Conservation (phyloP, 306 rosid genomes). For the Arachis hypogaea region DNA sequence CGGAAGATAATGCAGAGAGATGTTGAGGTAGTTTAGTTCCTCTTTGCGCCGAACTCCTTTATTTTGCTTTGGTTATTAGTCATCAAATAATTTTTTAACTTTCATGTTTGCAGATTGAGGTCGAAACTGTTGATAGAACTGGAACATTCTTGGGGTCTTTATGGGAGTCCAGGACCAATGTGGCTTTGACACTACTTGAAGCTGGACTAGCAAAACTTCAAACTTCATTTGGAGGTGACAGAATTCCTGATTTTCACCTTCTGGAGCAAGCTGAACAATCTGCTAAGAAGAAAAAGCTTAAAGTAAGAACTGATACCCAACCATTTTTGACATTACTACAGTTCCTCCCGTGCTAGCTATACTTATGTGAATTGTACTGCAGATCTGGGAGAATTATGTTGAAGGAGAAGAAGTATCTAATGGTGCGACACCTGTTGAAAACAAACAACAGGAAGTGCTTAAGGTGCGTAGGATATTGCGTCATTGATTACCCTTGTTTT, state of each 20-base stretch:
- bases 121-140: slow-evolving; percentile 91
- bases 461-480: slow-evolving; percentile 59
- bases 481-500: slow-evolving; percentile 24
- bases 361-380: slow-evolving; percentile 49
- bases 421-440: slow-evolving; percentile 61
- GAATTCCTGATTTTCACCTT: slow-evolving; percentile 81
- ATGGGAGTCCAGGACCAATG: slow-evolving; percentile 84
- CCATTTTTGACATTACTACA: background rate
- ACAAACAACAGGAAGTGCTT: slow-evolving; percentile 91
- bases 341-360: slow-evolving; percentile 29
- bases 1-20: slow-evolving; percentile 98
- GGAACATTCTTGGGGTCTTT: slow-evolving; percentile 97
- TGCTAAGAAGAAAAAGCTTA: slow-evolving; percentile 79
- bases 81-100: slow-evolving; percentile 5
- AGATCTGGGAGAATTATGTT: slow-evolving; percentile 97
- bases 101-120: slow-evolving; percentile 69
- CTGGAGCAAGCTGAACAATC: slow-evolving; percentile 89
- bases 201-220: slow-evolving; percentile 94
- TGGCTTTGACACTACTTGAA: slow-evolving; percentile 78
- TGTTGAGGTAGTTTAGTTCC: slow-evolving; percentile 70
- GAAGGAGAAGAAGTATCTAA: slow-evolving; percentile 93
- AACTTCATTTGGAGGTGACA: slow-evolving; percentile 83
- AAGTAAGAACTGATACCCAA: slow-evolving; percentile 58
- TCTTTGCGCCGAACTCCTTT: slow-evolving; percentile 24
- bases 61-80: slow-evolving; percentile 21